Base-by-base conservation (phyloP, 1,139 yeast genomes). In the Lizanozyma gosingica region DNA sequence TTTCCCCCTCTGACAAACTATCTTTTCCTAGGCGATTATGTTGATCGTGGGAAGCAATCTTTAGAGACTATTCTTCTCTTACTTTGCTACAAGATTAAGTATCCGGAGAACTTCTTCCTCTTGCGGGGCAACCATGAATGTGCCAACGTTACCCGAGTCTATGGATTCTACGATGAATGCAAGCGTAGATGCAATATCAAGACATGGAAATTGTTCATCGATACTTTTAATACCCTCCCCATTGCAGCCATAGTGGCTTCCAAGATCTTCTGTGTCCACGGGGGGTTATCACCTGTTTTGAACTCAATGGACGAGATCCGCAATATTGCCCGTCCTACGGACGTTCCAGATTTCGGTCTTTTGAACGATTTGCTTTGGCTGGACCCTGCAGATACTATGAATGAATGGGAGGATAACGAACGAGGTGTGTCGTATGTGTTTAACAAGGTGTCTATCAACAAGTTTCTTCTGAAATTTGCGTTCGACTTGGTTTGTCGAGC, bases 391-490 rank as follows among this genome's bases (percentile, higher is more conserved):
- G 97, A 90, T 59, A 86, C 95, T 0, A 73, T 79, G 14, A 87
- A 88, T 59, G 97, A 90, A 60, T 92, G 97, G 97, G 97, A 90
- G 60, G 97, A 92, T 63, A 92, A 92, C 58, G 97, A 92, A 63
- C 73, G 98, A 45, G 98, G 98, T 14, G 97, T 92, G 3, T 82
- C 94, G n/a, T 92, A 88, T 61, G 94, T 96, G 63, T 92, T 88
- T 60, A 85, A 88, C 50, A 86, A 83, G 61, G 87, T 86, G 36
- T 96, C 97, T 27, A 88, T 92, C 49, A 87, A 88, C 64, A 88
- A 90, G 61, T 92, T 92, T 56, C 65, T 92, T 42, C 74, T 81
- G 46, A 81, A 85, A 53, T 92, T 90, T 57, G 94, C 92, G 33
- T 88, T 92, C 60, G 97, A 92, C 63, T 72, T 92, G 49, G 96